phyloP scores from a whole-genome alignment of 2,329 filamentous ascomycete genomes.

The Ascochyta clinopodiicola region DNA sequence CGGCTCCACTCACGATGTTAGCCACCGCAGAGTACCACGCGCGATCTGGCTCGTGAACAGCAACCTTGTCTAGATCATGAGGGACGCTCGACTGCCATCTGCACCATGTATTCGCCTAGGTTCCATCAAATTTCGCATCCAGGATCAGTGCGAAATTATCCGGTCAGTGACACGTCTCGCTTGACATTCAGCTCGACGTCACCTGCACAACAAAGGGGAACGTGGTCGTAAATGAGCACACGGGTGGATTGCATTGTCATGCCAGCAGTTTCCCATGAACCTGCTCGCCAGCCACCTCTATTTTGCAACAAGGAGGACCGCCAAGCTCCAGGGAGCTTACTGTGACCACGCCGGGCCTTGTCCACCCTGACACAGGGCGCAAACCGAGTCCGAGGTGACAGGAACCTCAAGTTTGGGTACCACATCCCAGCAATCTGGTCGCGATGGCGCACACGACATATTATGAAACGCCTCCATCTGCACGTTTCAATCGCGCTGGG shows the following conservation, averaged over 20 bases:
- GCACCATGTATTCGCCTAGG: constrained; percentile 12
- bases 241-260: constrained; percentile 1
- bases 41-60: background rate
- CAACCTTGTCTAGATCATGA: background rate
- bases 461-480: constrained; percentile 7
- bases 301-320: constrained; percentile 3
- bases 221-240: constrained; percentile 9
- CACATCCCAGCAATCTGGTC: constrained; percentile 10
- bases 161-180: constrained; percentile 10
- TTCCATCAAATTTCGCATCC: constrained; percentile 17
- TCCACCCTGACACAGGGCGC: constrained; percentile 1
- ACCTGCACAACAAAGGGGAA: constrained; percentile 19
- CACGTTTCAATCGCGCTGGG: constrained; percentile 4
- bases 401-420: constrained; percentile 1
- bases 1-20: constrained; percentile 7
- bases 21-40: constrained; percentile 3
- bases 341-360: constrained; percentile 1
- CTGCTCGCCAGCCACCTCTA: constrained; percentile 1
- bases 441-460: constrained; percentile 8
- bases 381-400: constrained; percentile 3
- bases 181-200: constrained; percentile 6
- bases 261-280: background rate
- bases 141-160: constrained; percentile 2
- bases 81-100: constrained; percentile 4
- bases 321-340: constrained; percentile 9